These are phyloP conservation scores for Rhodotorula sp. DNA, from an alignment of 1,284 basidiomycete species.

Conservation along the genomic window DNA sequence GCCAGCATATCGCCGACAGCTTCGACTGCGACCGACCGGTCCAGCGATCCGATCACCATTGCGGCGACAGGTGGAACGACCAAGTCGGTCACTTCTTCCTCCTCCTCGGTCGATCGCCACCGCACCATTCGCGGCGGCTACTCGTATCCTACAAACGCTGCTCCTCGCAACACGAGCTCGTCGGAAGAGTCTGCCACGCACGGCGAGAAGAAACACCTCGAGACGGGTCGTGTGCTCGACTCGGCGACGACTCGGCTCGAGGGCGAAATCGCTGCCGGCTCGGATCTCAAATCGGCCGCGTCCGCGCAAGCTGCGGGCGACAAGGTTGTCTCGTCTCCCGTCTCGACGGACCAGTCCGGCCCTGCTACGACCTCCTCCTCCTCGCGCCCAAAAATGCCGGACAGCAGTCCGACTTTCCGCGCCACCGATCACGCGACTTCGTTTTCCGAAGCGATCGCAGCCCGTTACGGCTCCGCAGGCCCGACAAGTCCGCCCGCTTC, in stretches of 20 bases:
- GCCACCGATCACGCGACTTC: slow-evolving; percentile 6
- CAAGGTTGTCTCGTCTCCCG: neutral
- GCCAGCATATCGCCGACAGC: neutral
- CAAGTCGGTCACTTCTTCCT: no score
- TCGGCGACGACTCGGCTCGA: neutral
- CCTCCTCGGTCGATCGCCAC: slow-evolving; percentile 4
- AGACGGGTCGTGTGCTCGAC: slow-evolving; percentile 1
- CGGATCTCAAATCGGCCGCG: neutral
- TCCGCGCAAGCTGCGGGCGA: neutral
- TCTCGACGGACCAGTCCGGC: neutral
- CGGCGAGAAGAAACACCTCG: neutral
- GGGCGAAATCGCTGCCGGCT: neutral
- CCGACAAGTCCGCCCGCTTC: neutral
- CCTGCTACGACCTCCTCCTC: neutral
- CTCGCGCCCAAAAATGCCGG: slow-evolving; percentile 16
- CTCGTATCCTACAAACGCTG: neutral
- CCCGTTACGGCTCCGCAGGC: neutral
- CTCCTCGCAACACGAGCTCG: neutral
- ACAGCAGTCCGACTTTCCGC: slow-evolving; percentile 22
- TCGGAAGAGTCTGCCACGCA: neutral
- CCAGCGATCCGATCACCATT: neutral
- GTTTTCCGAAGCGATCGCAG: slow-evolving; percentile 2
- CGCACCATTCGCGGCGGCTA: slow-evolving; percentile 25
- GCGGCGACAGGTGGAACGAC: neutral
- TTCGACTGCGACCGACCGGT: neutral